A percentile compares a stretch with the other conserved stretches of the same genome.
Evolutionary conservation across 306 rosid genomes (phyloP).

Genomic region (Acacia acuminata): DNA sequence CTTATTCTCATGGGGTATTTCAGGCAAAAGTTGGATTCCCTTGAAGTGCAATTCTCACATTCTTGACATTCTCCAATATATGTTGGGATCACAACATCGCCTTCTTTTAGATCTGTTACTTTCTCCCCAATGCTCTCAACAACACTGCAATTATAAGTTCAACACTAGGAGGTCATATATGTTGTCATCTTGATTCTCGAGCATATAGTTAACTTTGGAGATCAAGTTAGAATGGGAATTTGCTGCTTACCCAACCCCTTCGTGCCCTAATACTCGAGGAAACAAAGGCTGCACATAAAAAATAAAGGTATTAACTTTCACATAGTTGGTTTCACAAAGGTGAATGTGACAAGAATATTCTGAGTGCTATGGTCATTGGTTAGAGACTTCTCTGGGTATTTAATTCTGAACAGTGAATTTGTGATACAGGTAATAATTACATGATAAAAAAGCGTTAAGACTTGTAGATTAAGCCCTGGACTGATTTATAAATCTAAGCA

Average conservation of each 20-base stretch:
- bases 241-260: background rate
- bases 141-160: background rate
- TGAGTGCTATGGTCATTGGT: background rate
- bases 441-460: background rate
- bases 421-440: background rate
- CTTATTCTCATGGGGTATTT: background rate
- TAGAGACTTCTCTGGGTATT: background rate
- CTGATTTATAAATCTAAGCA: background rate
- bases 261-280: conserved; percentile 9
- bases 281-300: conserved; percentile 14
- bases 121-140: conserved; percentile 29
- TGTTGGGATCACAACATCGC: conserved; percentile 49
- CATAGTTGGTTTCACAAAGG: background rate
- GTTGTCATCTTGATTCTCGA: background rate
- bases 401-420: background rate
- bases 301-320: background rate
- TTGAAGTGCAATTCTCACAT: conserved; percentile 40
- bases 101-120: conserved; percentile 28
- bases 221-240: background rate
- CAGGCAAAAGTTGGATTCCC: conserved; percentile 1
- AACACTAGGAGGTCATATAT: background rate
- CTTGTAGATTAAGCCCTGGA: background rate
- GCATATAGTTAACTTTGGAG: background rate
- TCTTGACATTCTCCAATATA: conserved; percentile 34
- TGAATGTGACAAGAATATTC: background rate